Percentiles rank a stretch among this genome's conserved stretches.
Evolutionary conservation across 225 moss, liverwort and hornwort genomes (phyloP).

Genomic region (Straminergon stramineum): DNA sequence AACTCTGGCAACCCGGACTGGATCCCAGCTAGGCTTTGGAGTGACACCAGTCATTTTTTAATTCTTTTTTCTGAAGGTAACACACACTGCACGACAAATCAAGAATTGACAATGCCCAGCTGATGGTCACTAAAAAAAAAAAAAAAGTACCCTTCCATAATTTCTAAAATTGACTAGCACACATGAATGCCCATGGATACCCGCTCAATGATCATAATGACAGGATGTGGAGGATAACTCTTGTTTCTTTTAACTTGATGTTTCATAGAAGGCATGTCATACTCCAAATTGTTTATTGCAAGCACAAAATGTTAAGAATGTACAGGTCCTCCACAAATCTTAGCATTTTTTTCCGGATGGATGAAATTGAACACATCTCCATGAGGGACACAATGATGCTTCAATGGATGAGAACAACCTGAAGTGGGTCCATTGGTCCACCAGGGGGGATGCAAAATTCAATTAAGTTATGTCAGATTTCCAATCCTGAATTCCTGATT

Average conservation of each 20-base stretch:
- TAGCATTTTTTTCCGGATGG: not conserved
- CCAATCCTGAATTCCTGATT: not conserved
- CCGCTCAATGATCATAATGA: too few relatives aligned
- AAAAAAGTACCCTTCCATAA: not conserved
- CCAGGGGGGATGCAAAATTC: not conserved
- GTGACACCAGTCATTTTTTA: too few relatives aligned
- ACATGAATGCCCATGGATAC: not conserved
- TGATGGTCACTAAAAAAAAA: too few relatives aligned
- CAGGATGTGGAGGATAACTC: not conserved
- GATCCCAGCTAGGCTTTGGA: too few relatives aligned
- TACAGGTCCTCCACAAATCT: fast-evolving
- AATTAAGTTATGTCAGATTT: not conserved
- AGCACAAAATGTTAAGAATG: not conserved
- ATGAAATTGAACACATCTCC: not conserved
- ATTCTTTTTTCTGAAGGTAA: too few relatives aligned
- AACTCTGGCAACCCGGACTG: too few relatives aligned
- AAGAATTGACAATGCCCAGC: too few relatives aligned
- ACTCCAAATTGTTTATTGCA: not conserved
- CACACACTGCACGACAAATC: too few relatives aligned
- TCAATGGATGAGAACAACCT: not conserved
- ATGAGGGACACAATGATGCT: not conserved
- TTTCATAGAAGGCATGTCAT: not conserved
- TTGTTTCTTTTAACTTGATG: not conserved
- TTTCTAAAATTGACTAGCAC: too few relatives aligned
- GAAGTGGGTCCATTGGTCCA: not conserved